phyloP scores from a whole-genome alignment of 2,329 filamentous ascomycete species.

The Colletotrichum lini region DNA sequence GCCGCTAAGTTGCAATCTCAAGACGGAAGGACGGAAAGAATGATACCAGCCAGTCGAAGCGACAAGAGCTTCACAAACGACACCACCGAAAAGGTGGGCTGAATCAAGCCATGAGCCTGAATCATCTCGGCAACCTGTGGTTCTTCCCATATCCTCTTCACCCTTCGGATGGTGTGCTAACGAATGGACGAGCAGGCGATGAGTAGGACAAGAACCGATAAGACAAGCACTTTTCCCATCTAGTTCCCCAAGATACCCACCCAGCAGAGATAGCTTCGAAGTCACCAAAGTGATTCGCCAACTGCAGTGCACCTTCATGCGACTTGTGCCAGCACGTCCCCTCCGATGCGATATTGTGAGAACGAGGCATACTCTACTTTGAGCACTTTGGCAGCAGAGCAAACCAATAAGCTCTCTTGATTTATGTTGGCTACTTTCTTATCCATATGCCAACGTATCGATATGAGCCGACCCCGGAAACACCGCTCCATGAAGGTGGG shows the following conservation, averaged over 20 bases:
- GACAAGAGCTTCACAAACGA: background rate
- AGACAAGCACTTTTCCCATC: background rate
- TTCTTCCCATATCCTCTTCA: background rate
- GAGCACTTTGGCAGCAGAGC: too few species aligned
- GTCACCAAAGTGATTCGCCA: too few species aligned
- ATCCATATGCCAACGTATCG: background rate
- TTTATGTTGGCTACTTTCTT: background rate
- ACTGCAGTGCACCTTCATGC: too few species aligned
- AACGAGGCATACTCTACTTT: background rate
- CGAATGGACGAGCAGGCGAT: background rate
- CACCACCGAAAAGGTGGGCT: background rate
- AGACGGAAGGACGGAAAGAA: background rate
- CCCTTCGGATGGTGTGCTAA: background rate
- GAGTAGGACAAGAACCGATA: background rate
- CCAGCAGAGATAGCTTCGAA: background rate
- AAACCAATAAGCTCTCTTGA: background rate
- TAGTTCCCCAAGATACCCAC: background rate
- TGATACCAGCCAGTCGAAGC: background rate
- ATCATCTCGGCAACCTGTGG: background rate
- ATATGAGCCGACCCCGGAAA: background rate
- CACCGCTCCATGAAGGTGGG: background rate
- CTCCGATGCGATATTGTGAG: background rate
- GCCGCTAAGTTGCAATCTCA: conserved; percentile 6
- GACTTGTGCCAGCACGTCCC: background rate
- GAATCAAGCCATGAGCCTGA: background rate